Percentiles rank a stretch among this genome's conserved stretches.
Conservation (phyloP, 2,329 filamentous ascomycete species). For the Rhinocladiella similis region DNA sequence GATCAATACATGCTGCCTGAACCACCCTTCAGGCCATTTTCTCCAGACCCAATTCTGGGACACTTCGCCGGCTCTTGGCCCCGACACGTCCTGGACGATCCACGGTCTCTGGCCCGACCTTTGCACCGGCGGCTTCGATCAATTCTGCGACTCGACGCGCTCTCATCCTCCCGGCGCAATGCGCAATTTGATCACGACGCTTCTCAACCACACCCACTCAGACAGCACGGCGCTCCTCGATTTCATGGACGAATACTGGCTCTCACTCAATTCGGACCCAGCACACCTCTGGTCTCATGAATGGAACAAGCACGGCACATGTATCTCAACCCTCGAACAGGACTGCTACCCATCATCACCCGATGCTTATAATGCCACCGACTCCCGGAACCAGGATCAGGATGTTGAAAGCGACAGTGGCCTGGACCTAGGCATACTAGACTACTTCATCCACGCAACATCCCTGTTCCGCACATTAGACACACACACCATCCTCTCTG, state of each 20-base stretch:
- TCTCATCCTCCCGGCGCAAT: conserved; percentile 68
- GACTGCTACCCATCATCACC: conserved; percentile 51
- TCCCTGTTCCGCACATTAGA: conserved; percentile 66
- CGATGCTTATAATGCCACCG: too few relatives aligned
- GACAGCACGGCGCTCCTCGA: conserved; percentile 51
- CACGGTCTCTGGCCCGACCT: conserved; percentile 70
- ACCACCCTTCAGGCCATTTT: conserved; percentile 68
- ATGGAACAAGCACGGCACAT: conserved; percentile 75
- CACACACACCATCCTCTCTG: conserved; percentile 62
- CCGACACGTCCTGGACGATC: conserved; percentile 70
- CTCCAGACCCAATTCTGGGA: conserved; percentile 81
- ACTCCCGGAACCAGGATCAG: too few relatives aligned
- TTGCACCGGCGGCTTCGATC: conserved; percentile 69
- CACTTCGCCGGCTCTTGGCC: conserved; percentile 63
- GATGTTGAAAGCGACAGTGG: conserved; percentile 16
- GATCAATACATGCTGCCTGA: conserved; percentile 70
- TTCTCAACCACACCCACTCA: not conserved
- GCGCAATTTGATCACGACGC: not conserved
- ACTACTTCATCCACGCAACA: conserved; percentile 68
- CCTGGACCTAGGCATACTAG: conserved; percentile 61
- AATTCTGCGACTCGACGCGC: conserved; percentile 63
- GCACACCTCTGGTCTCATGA: conserved; percentile 72
- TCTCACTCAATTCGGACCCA: conserved; percentile 64
- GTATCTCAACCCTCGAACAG: conserved; percentile 62
- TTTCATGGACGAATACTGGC: conserved; percentile 73